phyloP scores from a whole-genome alignment of 225 moss, liverwort and hornwort genomes.

The Takakia lepidozioides region DNA sequence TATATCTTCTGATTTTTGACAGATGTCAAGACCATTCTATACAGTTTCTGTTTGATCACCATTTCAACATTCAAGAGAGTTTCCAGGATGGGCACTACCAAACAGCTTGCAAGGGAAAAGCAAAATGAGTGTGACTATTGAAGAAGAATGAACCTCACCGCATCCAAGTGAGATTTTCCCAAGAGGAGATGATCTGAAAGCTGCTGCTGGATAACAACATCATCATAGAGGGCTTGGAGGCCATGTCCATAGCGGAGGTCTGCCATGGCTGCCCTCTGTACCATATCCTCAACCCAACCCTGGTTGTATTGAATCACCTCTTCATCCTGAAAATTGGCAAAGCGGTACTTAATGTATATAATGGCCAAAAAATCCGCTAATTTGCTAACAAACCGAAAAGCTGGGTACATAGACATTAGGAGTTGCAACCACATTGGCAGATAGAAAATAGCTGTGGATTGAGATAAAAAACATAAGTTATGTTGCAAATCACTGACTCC shows the following conservation, averaged over 20 bases:
- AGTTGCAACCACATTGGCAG: background rate
- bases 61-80: no score
- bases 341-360: background rate
- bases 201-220: conserved; percentile 22
- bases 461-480: no score
- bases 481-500: no score
- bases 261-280: conserved; percentile 42
- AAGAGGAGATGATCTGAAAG: conserved; percentile 26
- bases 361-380: no score
- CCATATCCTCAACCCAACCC: conserved; percentile 28
- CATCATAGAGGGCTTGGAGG: conserved; percentile 36
- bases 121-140: background rate
- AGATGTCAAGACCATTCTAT: no score
- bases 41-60: no score
- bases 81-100: no score
- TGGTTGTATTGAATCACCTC: conserved; percentile 32
- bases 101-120: no score
- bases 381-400: no score
- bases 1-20: no score
- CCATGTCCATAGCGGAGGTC: conserved; percentile 21
- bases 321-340: conserved; percentile 26
- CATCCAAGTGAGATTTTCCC: conserved; percentile 35
- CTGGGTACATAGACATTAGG: background rate
- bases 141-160: conserved; percentile 11
- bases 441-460: no score